Evolutionary conservation across 2,329 filamentous ascomycete genomes (phyloP).

Genomic region (Pyrenophora seminiperda): DNA sequence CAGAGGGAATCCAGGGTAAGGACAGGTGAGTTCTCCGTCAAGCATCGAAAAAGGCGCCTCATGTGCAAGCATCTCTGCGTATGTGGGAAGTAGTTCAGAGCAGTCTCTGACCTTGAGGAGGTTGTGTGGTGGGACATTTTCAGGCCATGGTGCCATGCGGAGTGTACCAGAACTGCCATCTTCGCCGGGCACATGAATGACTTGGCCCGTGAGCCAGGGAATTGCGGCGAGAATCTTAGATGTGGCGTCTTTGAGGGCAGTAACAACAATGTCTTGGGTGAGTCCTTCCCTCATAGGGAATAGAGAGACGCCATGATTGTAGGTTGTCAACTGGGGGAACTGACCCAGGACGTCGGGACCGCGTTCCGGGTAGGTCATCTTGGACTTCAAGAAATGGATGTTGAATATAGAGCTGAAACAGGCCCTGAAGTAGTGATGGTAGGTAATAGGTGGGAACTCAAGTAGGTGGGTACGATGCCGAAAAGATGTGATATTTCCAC

Average conservation of each 20-base stretch:
- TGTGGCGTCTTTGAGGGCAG: not conserved
- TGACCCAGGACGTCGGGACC: not conserved
- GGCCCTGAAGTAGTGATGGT: too few species aligned
- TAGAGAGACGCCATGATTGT: not conserved
- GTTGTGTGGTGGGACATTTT: not conserved
- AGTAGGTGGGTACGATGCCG: too few species aligned
- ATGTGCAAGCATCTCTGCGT: not conserved
- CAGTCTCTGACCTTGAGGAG: constrained; percentile 1
- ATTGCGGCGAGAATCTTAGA: not conserved
- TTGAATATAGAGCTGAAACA: too few species aligned
- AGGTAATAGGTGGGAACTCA: too few species aligned
- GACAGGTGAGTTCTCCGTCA: not conserved
- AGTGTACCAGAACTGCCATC: not conserved
- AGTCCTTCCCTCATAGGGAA: not conserved
- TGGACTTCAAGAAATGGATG: not conserved
- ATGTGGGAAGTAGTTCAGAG: not conserved
- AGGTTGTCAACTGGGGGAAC: not conserved
- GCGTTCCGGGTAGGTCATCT: not conserved
- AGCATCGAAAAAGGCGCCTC: constrained; percentile 1
- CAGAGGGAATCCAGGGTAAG: not conserved
- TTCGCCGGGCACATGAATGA: not conserved
- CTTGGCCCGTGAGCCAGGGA: not conserved
- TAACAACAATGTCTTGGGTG: not conserved
- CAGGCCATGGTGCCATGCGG: not conserved
- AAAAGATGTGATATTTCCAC: too few species aligned